phyloP scores from a whole-genome alignment of 2,329 filamentous ascomycete species.

The Blastomyces percursus region DNA sequence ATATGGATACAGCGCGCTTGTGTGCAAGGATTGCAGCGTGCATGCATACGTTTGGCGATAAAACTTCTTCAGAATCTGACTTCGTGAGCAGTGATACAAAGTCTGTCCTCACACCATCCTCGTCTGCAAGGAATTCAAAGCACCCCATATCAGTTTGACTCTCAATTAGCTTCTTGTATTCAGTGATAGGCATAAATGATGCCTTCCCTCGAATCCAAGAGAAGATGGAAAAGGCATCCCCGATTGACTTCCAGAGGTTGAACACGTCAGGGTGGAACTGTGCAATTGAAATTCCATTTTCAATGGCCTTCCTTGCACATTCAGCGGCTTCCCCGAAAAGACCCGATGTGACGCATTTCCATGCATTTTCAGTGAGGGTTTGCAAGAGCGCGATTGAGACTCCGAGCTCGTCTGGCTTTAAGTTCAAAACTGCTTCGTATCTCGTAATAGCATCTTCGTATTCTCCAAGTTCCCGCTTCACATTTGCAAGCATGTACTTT shows the following conservation, averaged over 20 bases:
- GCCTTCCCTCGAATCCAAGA: conserved; percentile 62
- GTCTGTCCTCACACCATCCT: conserved; percentile 52
- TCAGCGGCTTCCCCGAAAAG: conserved; percentile 73
- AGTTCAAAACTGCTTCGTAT: conserved; percentile 61
- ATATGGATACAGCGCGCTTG: conserved; percentile 70
- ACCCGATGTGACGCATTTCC: conserved; percentile 66
- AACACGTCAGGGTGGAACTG: conserved; percentile 59
- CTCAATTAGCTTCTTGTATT: conserved; percentile 48
- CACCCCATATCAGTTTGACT: conserved; percentile 39
- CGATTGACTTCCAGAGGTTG: conserved; percentile 90
- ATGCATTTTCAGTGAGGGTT: conserved; percentile 71
- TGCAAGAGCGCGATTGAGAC: conserved; percentile 81
- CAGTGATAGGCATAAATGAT: conserved; percentile 48
- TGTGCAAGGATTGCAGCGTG: conserved; percentile 70
- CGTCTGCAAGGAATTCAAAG: conserved; percentile 53
- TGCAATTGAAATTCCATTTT: conserved; percentile 53
- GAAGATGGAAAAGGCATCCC: conserved; percentile 78
- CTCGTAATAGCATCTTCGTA: conserved; percentile 70
- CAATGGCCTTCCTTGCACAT: conserved; percentile 57
- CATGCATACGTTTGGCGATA: conserved; percentile 45
- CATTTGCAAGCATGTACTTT: conserved; percentile 91
- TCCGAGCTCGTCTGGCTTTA: conserved; percentile 65
- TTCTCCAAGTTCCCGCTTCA: conserved; percentile 83
- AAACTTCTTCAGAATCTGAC: conserved; percentile 21
- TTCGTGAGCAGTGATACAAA: conserved; percentile 26